phyloP scores from a whole-genome alignment of 208 protist species.

The Entamoeba moshkovskii region DNA sequence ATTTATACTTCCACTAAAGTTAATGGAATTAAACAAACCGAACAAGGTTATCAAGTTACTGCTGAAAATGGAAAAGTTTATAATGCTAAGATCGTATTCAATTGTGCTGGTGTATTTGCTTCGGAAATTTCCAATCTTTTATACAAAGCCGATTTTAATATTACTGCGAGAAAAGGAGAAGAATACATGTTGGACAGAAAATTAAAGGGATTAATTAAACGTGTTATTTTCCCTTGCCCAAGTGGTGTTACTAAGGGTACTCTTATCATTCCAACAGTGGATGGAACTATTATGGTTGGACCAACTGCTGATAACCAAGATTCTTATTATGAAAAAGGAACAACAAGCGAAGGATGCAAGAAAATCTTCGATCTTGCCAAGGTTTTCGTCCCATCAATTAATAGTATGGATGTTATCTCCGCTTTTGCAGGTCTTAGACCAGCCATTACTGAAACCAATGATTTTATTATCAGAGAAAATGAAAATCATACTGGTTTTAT shows the following conservation, averaged over 20 bases:
- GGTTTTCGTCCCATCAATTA: neutral
- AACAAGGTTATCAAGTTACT: neutral
- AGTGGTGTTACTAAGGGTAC: conserved; percentile 12
- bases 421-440: conserved; percentile 18
- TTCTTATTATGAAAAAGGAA: neutral
- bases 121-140: neutral
- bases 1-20: neutral
- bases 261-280: conserved; percentile 27
- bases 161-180: conserved; percentile 21
- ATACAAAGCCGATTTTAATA: neutral
- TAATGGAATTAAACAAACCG: neutral
- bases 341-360: neutral
- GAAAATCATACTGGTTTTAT: neutral
- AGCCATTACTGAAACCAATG: neutral
- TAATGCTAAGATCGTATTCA: conserved; percentile 6
- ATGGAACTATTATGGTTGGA: conserved; percentile 24
- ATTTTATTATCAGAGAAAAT: conserved; percentile 21
- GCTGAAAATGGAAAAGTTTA: neutral
- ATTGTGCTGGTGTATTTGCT: conserved; percentile 20
- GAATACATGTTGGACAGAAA: conserved; percentile 19
- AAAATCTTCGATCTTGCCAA: conserved; percentile 5
- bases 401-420: neutral
- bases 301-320: conserved; percentile 15
- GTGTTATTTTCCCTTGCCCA: conserved; percentile 18
- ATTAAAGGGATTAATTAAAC: neutral